Percentiles rank a stretch among this genome's conserved stretches.
Conservation (phyloP, 345 rosid genomes). For the Laguncularia racemosa region DNA sequence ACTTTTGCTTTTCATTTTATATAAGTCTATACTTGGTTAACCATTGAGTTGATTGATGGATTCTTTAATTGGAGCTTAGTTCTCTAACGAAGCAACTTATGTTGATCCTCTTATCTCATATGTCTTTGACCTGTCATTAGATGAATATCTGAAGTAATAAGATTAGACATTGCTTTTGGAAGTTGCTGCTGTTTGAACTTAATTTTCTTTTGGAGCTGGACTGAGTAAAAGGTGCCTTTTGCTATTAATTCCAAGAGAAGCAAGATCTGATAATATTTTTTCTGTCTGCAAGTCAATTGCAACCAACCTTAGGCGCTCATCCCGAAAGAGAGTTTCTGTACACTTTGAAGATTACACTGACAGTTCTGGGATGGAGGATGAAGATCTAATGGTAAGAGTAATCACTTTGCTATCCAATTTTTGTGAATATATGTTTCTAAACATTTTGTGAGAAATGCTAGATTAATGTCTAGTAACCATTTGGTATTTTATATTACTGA, state of each 20-base stretch:
- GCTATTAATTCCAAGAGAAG: not conserved
- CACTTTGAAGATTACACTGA: slow-evolving; percentile 75
- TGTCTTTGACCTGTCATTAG: no score
- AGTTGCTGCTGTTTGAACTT: not conserved
- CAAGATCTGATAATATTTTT: slow-evolving; percentile 12
- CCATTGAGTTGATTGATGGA: no score
- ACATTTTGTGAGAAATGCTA: no score
- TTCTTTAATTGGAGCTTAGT: no score
- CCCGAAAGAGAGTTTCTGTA: slow-evolving; percentile 77
- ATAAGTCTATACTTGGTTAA: not conserved
- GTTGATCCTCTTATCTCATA: no score
- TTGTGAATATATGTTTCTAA: no score
- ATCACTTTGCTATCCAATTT: slow-evolving; percentile 7
- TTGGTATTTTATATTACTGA: no score
- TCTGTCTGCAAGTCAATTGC: slow-evolving; percentile 48
- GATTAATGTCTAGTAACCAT: no score
- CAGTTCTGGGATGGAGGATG: slow-evolving; percentile 95
- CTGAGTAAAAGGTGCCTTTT: not conserved
- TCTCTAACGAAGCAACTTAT: no score
- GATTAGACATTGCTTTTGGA: not conserved
- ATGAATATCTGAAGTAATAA: not conserved
- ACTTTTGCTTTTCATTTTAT: not conserved
- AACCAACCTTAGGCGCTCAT: slow-evolving; percentile 89
- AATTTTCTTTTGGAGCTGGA: not conserved
- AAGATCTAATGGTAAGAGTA: slow-evolving; percentile 76